A percentile compares a stretch with the other conserved stretches of the same genome.
Conservation (phyloP, 495 filamentous ascomycete genomes). For the Parathielavia appendiculata region DNA sequence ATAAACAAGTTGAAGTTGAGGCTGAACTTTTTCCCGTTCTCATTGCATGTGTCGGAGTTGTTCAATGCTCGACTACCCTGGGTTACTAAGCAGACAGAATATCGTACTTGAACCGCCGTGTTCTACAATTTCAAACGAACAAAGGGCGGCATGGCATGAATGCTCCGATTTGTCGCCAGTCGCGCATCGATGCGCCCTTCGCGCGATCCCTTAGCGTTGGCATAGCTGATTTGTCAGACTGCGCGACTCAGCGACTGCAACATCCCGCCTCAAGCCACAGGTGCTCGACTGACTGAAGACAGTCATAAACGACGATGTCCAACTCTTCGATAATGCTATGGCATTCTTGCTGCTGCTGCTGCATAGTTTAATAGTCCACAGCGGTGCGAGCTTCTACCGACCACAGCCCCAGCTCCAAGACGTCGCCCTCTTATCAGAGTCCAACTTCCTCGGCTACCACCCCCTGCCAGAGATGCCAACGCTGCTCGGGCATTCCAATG, state of each 20-base stretch:
- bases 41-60: not conserved
- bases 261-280: not conserved
- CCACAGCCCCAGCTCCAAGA: not conserved
- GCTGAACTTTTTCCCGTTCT: not conserved
- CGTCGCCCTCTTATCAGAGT: not conserved
- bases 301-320: no score
- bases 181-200: no score
- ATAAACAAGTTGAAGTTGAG: not conserved
- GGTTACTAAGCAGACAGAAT: no score
- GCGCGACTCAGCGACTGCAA: not conserved
- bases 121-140: not conserved
- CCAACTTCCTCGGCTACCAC: not conserved
- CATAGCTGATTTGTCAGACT: not conserved
- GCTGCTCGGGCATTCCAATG: conserved; percentile 20
- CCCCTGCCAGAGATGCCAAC: conserved; percentile 9
- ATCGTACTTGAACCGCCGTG: no score
- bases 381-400: not conserved
- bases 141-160: no score
- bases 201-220: no score
- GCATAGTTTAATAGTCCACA: not conserved
- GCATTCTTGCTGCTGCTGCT: not conserved
- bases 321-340: not conserved
- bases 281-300: no score
- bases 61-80: not conserved
- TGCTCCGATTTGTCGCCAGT: no score